Conservation (phyloP, 2,329 filamentous ascomycete species). For the Talaromyces sp. region DNA sequence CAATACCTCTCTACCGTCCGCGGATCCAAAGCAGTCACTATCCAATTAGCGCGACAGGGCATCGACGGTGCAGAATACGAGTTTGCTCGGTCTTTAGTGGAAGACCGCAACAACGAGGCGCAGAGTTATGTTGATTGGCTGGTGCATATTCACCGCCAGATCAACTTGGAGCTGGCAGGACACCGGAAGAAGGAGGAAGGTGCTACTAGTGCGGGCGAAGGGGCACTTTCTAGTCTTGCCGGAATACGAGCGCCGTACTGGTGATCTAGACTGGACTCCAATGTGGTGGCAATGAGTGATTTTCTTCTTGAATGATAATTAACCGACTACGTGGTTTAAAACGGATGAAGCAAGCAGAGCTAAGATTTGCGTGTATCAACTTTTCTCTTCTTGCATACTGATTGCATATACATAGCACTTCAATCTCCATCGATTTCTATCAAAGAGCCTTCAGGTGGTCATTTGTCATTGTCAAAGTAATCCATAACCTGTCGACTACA, state of each 20-base stretch:
- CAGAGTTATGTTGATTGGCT: conserved; percentile 99
- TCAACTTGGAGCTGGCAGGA: conserved; percentile 73
- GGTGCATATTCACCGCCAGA: conserved; percentile 87
- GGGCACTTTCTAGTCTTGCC: conserved; percentile 44
- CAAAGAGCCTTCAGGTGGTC: too few relatives aligned
- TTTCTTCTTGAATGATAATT: neutral
- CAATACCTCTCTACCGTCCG: conserved; percentile 78
- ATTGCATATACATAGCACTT: conserved; percentile 5
- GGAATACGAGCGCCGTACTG: conserved; percentile 47
- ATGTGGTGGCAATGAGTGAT: neutral
- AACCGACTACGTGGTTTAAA: neutral
- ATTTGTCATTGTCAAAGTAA: neutral
- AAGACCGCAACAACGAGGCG: conserved; percentile 96
- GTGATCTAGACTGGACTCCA: conserved; percentile 23
- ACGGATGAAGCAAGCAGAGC: neutral
- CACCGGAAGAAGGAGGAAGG: conserved; percentile 48
- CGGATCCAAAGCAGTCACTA: conserved; percentile 80
- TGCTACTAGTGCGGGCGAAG: conserved; percentile 33
- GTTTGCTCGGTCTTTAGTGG: conserved; percentile 84
- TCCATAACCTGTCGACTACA: neutral
- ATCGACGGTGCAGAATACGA: conserved; percentile 95
- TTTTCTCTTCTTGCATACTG: conserved; percentile 1
- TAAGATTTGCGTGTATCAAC: neutral
- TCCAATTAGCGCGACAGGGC: conserved; percentile 88
- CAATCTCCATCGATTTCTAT: too few relatives aligned